A percentile compares a stretch with the other conserved stretches of the same genome.
Evolutionary conservation across 1,284 basidiomycete genomes (phyloP).

Genomic region (Somion occarium): DNA sequence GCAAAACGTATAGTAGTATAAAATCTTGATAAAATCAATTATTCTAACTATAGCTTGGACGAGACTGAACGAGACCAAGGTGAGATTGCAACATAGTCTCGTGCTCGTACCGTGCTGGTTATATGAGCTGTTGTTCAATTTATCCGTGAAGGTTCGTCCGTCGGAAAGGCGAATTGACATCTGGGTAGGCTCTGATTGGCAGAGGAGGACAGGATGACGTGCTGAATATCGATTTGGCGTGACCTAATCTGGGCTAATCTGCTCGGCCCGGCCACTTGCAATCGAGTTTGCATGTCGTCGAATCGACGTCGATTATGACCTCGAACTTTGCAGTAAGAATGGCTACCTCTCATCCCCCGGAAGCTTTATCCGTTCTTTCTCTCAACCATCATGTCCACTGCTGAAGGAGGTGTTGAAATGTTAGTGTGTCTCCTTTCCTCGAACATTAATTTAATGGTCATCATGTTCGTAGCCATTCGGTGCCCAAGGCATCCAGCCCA

Average conservation of each 20-base stretch:
- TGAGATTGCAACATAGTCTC: background rate
- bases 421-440: slow-evolving; percentile 23
- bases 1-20: too few relatives aligned
- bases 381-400: slow-evolving; percentile 19
- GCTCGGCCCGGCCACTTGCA: slow-evolving; percentile 3
- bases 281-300: background rate
- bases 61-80: too few relatives aligned
- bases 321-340: background rate
- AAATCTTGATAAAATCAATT: too few relatives aligned
- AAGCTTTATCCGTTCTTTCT: slow-evolving; percentile 10
- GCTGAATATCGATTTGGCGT: slow-evolving; percentile 22
- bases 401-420: slow-evolving; percentile 51
- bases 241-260: slow-evolving; percentile 10
- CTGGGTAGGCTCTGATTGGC: slow-evolving; percentile 1
- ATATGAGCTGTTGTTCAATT: background rate
- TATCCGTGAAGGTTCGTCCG: too few relatives aligned
- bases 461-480: slow-evolving; percentile 32
- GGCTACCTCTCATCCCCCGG: background rate
- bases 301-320: background rate
- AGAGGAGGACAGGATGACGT: slow-evolving; percentile 11
- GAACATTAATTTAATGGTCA: slow-evolving; percentile 5
- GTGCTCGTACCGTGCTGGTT: background rate
- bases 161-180: slow-evolving; percentile 2
- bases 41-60: too few relatives aligned
- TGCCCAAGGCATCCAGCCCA: slow-evolving; percentile 32